Evolutionary conservation across 805 yeast species (phyloP).

Genomic region (Wickerhamiella spandovensis): DNA sequence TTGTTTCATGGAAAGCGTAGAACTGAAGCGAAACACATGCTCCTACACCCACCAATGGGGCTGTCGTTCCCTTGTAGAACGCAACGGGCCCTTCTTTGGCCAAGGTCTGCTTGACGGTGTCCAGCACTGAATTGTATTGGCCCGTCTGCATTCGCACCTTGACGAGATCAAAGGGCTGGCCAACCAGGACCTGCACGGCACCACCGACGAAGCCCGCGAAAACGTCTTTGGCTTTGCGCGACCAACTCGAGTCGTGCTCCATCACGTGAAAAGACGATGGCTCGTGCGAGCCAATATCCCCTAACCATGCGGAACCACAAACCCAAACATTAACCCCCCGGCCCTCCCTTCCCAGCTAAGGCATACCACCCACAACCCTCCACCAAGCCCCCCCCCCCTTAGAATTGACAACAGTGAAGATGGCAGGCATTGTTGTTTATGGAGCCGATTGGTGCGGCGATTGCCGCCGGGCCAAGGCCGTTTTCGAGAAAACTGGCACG

Average conservation of each 20-base stretch:
- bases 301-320: no score
- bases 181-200: constrained; percentile 41
- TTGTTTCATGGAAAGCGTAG: constrained; percentile 58
- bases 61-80: constrained; percentile 53
- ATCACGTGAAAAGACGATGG: constrained; percentile 5
- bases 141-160: constrained; percentile 64
- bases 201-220: constrained; percentile 44
- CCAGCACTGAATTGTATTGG: constrained; percentile 38
- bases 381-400: background rate
- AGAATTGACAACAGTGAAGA: background rate
- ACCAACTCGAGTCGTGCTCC: constrained; percentile 10
- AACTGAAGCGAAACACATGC: constrained; percentile 58
- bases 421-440: constrained; percentile 9
- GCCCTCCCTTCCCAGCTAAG: no score
- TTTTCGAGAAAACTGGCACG: constrained; percentile 7
- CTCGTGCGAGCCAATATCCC: no score
- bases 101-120: constrained; percentile 40
- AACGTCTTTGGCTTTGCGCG: constrained; percentile 39
- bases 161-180: constrained; percentile 59
- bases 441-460: constrained; percentile 22
- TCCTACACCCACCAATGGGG: constrained; percentile 58
- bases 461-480: constrained; percentile 15
- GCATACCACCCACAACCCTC: no score
- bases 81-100: constrained; percentile 49
- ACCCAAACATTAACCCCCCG: no score